These are phyloP conservation scores for Tylopilus sp. DNA, from an alignment of 768 basidiomycete species.

Conservation along the genomic window DNA sequence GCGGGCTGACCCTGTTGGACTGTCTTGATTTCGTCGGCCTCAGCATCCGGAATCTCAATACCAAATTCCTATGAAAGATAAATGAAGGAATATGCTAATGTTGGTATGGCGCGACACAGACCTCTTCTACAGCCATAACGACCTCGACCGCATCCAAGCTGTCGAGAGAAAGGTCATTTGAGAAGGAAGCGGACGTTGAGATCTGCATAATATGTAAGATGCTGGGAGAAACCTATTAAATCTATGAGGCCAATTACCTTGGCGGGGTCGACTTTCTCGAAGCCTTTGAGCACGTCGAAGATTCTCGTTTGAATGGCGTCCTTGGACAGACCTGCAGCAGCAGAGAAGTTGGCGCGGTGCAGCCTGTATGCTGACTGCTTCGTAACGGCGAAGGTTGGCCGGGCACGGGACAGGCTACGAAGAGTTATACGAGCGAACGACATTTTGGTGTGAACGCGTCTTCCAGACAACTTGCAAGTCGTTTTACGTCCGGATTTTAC, in stretches of 20 bases:
- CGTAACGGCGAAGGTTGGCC: conserved; percentile 29
- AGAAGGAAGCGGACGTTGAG: conserved; percentile 51
- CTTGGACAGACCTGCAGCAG: conserved; percentile 22
- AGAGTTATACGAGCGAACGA: conserved; percentile 34
- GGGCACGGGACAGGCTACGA: conserved; percentile 26
- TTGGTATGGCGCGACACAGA: conserved; percentile 22
- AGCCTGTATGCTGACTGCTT: conserved; percentile 29
- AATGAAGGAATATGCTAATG: conserved; percentile 1
- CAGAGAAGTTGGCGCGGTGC: conserved; percentile 31
- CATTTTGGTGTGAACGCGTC: conserved; percentile 30
- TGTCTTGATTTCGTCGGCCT: conserved; percentile 92
- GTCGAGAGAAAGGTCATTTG: conserved; percentile 61
- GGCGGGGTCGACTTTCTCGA: conserved; percentile 27
- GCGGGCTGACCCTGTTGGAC: conserved; percentile 78
- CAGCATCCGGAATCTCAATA: conserved; percentile 96
- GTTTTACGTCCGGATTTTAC: conserved; percentile 24
- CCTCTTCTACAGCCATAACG: conserved; percentile 98
- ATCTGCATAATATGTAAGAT: conserved; percentile 47
- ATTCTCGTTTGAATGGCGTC: conserved; percentile 24
- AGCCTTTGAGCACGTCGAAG: conserved; percentile 29
- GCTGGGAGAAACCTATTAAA: conserved; percentile 27
- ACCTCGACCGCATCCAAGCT: conserved; percentile 97
- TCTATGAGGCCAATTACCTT: conserved; percentile 20
- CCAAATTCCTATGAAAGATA: conserved; percentile 71
- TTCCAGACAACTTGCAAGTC: background rate